These are phyloP conservation scores for Clathrus columnatus DNA, from an alignment of 768 basidiomycete species.

Conservation along the genomic window DNA sequence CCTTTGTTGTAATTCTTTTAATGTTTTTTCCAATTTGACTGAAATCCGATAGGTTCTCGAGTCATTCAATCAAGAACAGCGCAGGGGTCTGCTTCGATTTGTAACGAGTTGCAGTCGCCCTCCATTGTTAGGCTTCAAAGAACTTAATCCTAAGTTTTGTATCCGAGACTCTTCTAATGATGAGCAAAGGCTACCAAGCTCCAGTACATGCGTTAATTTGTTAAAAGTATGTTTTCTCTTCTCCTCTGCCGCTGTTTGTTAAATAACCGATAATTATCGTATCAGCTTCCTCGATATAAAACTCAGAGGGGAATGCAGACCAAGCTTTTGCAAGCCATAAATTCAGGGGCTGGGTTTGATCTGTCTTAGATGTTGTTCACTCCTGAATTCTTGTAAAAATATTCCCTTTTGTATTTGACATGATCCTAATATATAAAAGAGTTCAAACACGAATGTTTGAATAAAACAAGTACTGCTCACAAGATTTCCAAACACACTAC, in stretches of 20 bases:
- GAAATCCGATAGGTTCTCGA: slow-evolving; percentile 53
- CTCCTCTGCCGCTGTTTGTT: neutral
- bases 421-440: no score
- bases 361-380: slow-evolving; percentile 45
- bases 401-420: no score
- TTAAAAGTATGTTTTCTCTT: slow-evolving; percentile 52
- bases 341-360: slow-evolving; percentile 86
- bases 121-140: slow-evolving; percentile 83
- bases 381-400: neutral
- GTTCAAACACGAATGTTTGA: no score
- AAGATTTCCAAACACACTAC: no score
- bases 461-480: no score
- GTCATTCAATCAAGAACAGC: slow-evolving; percentile 72
- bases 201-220: slow-evolving; percentile 87
- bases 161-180: slow-evolving; percentile 78
- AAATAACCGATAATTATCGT: neutral
- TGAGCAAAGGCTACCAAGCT: slow-evolving; percentile 58
- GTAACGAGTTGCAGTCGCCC: slow-evolving; percentile 90
- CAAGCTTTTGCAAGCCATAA: slow-evolving; percentile 83
- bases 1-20: slow-evolving; percentile 3
- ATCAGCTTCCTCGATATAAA: slow-evolving; percentile 61
- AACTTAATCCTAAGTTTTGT: slow-evolving; percentile 79
- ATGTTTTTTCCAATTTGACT: neutral
- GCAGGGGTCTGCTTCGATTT: slow-evolving; percentile 71
- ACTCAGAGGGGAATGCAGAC: slow-evolving; percentile 54